These are phyloP conservation scores for Erodium texanum DNA, from an alignment of 441 rosid genomes.

Conservation along the genomic window DNA sequence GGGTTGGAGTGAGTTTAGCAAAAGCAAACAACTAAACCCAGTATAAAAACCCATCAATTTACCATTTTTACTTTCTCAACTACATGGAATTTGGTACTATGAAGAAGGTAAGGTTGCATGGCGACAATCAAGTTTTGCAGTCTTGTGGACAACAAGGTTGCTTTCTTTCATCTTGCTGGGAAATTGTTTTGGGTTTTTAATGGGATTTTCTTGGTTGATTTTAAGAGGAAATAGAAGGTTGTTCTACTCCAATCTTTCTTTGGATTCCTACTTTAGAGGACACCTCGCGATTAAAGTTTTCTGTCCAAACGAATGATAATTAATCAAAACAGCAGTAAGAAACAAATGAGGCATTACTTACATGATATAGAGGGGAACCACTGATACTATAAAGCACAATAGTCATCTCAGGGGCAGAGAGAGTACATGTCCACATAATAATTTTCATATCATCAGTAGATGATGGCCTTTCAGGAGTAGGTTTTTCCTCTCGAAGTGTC, in stretches of 20 bases:
- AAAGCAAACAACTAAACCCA: no score
- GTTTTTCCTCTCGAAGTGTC: conserved; percentile 53
- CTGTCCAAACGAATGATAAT: conserved; percentile 8
- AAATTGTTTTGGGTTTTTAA: neutral
- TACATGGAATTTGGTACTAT: no score
- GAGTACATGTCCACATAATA: conserved; percentile 89
- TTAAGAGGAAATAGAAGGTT: neutral
- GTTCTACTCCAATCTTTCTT: conserved; percentile 5
- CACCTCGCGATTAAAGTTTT: conserved; percentile 9
- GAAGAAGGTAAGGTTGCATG: no score
- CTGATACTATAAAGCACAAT: conserved; percentile 51
- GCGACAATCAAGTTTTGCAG: no score
- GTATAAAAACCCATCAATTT: no score
- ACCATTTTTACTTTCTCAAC: no score
- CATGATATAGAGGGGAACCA: conserved; percentile 73
- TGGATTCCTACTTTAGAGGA: conserved; percentile 13
- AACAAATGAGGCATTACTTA: conserved; percentile 37
- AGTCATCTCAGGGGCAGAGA: conserved; percentile 98
- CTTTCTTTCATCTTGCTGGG: neutral
- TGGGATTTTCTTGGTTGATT: neutral
- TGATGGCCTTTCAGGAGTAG: conserved; percentile 38
- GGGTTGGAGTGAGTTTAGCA: no score
- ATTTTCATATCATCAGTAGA: conserved; percentile 49
- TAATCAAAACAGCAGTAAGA: conserved; percentile 6
- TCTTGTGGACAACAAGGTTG: neutral